These are phyloP conservation scores for Ochetophila trinervis DNA, from an alignment of 306 rosid genomes.

Conservation along the genomic window DNA sequence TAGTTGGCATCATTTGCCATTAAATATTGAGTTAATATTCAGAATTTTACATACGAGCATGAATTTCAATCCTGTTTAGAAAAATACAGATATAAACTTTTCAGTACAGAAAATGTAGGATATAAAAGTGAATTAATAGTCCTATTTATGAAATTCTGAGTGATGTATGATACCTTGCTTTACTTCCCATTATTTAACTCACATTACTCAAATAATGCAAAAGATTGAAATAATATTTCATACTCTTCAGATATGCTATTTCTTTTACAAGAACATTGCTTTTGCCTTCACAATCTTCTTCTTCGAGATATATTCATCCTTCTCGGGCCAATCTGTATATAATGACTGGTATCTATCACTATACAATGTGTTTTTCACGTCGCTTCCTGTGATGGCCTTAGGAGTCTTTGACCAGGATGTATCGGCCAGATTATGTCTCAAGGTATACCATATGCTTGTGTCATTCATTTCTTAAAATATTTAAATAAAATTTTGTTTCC, in stretches of 20 bases:
- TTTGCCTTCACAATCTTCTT: conserved; percentile 90
- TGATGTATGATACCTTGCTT: too few relatives aligned
- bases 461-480: background rate
- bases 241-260: conserved; percentile 77
- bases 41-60: background rate
- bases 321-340: conserved; percentile 81
- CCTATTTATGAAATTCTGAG: too few relatives aligned
- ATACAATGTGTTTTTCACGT: conserved; percentile 90
- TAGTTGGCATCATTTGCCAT: background rate
- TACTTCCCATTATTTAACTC: too few relatives aligned
- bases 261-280: conserved; percentile 92
- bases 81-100: too few relatives aligned
- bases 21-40: background rate
- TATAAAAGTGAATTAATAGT: too few relatives aligned
- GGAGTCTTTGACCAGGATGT: conserved; percentile 98
- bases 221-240: conserved; percentile 27
- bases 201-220: background rate
- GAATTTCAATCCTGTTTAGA: background rate
- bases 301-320: conserved; percentile 74
- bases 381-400: conserved; percentile 95
- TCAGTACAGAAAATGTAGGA: too few relatives aligned
- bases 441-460: conserved; percentile 41
- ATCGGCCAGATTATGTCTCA: conserved; percentile 66
- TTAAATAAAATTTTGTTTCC: background rate
- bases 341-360: conserved; percentile 88